Evolutionary conservation across 139 green algal species (phyloP), one percentile per base, ranked within the genome.

Genomic region (Tetratostichococcus sp.): DNA sequence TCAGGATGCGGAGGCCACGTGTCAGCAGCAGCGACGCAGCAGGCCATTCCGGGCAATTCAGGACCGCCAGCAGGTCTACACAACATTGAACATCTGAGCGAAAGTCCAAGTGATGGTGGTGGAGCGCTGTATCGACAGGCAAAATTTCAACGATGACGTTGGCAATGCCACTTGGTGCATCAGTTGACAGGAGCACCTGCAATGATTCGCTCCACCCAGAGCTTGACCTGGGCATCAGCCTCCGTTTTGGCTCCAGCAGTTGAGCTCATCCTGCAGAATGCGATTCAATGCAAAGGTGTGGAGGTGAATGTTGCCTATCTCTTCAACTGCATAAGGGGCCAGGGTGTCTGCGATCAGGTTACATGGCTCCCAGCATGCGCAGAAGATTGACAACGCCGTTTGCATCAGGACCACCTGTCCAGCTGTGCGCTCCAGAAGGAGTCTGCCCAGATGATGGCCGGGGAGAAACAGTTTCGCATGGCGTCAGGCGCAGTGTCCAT

Each of bases 41-140:
- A 1, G 91, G 91, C 91, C 91, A 96, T 35, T 90, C 84, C 31
- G 89, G 86, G 69, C 86, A 58, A 65, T 71, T 75, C 43, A 86
- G 77, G 34, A 86, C 65, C 0, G 75, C 73, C 57, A 92, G 77
- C 35, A 96, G 65, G 62, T 95, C 90, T 77, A 74, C 50, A 67
- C 8, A 34, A 2, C 26, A 50, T 21, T 1, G 42, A 30, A n/a
- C 3, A 70, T 50, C 39, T 59, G 11, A n/a, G n/a, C n/a, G n/a
- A n/a, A n/a, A n/a, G n/a, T n/a, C n/a, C n/a, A n/a, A n/a, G n/a
- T n/a, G n/a, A n/a, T n/a, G n/a, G n/a, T n/a, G n/a, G n/a, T n/a
- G n/a, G n/a, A n/a, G n/a, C n/a, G n/a, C n/a, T n/a, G n/a, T n/a
- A n/a, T n/a, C n/a, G n/a, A n/a, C n/a, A n/a, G n/a, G n/a, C n/a